Evolutionary conservation across 164 flowering plant species (phyloP).

Genomic region (Stephania japonica): DNA sequence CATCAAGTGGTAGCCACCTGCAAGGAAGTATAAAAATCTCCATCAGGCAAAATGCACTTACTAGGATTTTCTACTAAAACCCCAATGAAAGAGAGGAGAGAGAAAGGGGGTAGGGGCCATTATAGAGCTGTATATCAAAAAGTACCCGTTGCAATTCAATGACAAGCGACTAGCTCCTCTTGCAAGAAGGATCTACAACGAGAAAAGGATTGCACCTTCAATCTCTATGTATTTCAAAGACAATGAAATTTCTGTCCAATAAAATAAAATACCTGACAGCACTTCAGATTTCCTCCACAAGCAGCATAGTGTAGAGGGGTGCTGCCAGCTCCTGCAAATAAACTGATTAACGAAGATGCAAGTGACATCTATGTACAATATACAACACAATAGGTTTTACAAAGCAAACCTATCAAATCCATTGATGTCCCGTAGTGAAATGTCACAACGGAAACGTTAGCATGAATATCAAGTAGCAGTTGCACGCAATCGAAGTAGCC

Average conservation of each 20-base stretch:
- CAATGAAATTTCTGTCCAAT: background rate
- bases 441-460: constrained; percentile 76
- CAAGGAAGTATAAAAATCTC: constrained; percentile 8
- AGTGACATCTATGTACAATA: background rate
- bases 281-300: constrained; percentile 89
- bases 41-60: constrained; percentile 1
- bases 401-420: constrained; percentile 78
- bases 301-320: constrained; percentile 98
- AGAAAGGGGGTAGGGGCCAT: too few relatives aligned
- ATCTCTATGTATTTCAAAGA: background rate
- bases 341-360: background rate
- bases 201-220: constrained; percentile 12
- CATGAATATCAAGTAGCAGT: constrained; percentile 77
- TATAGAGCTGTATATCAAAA: background rate
- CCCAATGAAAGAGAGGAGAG: too few relatives aligned
- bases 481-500: constrained; percentile 89
- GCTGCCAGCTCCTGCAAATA: constrained; percentile 82
- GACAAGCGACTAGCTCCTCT: constrained; percentile 76
- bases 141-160: constrained; percentile 93
- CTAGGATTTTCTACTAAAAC: background rate
- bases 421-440: constrained; percentile 85
- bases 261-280: constrained; percentile 70
- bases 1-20: constrained; percentile 94
- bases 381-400: background rate
- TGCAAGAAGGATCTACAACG: constrained; percentile 76